These are phyloP conservation scores for Tremella fuciformis DNA, from an alignment of 768 basidiomycete species.

Conservation along the genomic window DNA sequence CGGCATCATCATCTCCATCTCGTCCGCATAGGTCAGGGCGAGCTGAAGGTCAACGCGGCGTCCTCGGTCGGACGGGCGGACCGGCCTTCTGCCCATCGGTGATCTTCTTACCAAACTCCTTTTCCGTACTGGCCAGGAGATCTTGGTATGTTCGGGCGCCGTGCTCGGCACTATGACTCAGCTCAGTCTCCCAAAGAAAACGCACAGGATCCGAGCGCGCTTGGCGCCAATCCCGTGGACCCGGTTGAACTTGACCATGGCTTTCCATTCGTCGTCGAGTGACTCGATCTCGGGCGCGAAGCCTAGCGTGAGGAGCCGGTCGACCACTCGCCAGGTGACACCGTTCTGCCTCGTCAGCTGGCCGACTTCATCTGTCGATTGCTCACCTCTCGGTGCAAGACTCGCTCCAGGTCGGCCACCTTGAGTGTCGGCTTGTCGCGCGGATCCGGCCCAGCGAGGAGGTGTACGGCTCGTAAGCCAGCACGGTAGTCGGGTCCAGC, in stretches of 20 bases:
- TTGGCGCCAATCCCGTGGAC: slow-evolving; percentile 41
- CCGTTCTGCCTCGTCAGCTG: slow-evolving; percentile 31
- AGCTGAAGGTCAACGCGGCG: slow-evolving; percentile 23
- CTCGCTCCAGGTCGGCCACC: slow-evolving; percentile 37
- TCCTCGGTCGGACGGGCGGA: neutral
- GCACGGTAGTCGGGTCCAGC: slow-evolving; percentile 13
- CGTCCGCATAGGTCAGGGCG: slow-evolving; percentile 34
- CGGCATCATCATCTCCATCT: slow-evolving; percentile 48
- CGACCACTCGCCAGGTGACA: slow-evolving; percentile 42
- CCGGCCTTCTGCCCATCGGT: slow-evolving; percentile 38
- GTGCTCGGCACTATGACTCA: slow-evolving; percentile 24
- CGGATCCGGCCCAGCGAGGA: slow-evolving; percentile 17
- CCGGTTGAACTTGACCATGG: slow-evolving; percentile 35
- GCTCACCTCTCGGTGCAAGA: slow-evolving; percentile 40
- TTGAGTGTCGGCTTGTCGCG: slow-evolving; percentile 20
- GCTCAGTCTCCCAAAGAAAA: slow-evolving; percentile 5
- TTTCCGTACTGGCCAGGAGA: slow-evolving; percentile 23
- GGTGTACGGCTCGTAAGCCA: slow-evolving; percentile 29
- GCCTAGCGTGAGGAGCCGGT: slow-evolving; percentile 31
- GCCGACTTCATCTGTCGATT: neutral
- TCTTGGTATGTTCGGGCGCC: slow-evolving; percentile 43
- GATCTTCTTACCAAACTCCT: slow-evolving; percentile 29
- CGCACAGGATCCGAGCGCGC: slow-evolving; percentile 33
- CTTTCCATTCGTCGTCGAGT: slow-evolving; percentile 22
- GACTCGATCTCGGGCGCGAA: slow-evolving; percentile 31